Evolutionary conservation across 2,329 filamentous ascomycete species (phyloP).

Genomic region (Aspergillus sp.): DNA sequence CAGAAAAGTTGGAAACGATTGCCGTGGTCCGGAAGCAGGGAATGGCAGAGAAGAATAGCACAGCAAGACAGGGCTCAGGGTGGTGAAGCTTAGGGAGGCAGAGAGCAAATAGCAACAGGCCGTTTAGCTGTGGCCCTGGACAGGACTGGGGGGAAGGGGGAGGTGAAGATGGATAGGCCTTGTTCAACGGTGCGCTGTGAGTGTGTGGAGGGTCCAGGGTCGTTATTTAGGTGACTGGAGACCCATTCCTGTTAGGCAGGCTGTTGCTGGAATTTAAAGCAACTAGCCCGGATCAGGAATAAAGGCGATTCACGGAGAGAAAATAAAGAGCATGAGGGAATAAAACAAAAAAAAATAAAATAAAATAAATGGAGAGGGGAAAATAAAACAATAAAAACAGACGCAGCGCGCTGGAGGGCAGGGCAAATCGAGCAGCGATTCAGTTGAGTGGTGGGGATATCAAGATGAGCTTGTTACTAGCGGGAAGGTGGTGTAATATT

Average conservation of each 20-base stretch:
- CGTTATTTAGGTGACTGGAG: constrained; percentile 37
- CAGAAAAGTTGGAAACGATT: constrained; percentile 16
- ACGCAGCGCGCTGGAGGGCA: constrained; percentile 13
- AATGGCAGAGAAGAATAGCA: constrained; percentile 18
- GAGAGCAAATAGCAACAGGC: constrained; percentile 23
- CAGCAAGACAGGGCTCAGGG: constrained; percentile 22
- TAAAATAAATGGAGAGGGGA: constrained; percentile 14
- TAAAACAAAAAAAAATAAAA: constrained; percentile 16
- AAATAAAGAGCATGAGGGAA: constrained; percentile 13
- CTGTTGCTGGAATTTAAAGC: constrained; percentile 16
- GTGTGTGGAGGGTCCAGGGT: constrained; percentile 40
- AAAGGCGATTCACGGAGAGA: constrained; percentile 11
- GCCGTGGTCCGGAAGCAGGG: constrained; percentile 18
- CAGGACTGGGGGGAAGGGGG: constrained; percentile 9
- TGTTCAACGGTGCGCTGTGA: constrained; percentile 26
- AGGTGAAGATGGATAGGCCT: constrained; percentile 20
- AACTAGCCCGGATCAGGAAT: constrained; percentile 19
- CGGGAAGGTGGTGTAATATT: constrained; percentile 40
- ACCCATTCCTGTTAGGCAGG: constrained; percentile 22
- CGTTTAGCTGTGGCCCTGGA: constrained; percentile 28
- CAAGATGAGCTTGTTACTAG: constrained; percentile 37
- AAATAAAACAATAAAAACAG: constrained; percentile 13
- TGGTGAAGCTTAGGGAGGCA: constrained; percentile 27
- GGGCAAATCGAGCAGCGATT: constrained; percentile 18
- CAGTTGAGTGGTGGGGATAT: constrained; percentile 27